phyloP scores from a whole-genome alignment of 495 filamentous ascomycete species.

The Aspergillus carlsbadensis region DNA sequence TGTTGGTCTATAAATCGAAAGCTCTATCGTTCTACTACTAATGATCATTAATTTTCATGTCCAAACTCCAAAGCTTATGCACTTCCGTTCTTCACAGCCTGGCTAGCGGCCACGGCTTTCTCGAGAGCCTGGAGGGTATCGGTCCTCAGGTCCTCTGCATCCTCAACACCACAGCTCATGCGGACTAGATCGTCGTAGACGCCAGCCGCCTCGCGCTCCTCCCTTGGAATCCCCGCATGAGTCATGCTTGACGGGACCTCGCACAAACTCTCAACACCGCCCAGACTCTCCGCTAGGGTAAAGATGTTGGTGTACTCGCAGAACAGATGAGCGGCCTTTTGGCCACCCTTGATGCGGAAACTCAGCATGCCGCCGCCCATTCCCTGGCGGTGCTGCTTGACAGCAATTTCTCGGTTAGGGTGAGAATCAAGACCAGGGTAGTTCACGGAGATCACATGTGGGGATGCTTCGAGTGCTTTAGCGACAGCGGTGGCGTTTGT shows the following conservation, averaged over 20 bases:
- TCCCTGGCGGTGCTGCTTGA: constrained; percentile 89
- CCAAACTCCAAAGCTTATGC: constrained; percentile 11
- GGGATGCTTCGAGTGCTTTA: constrained; percentile 71
- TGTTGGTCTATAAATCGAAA: constrained; percentile 16
- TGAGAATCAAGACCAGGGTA: constrained; percentile 91
- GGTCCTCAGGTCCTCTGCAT: constrained; percentile 74
- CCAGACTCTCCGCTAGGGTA: constrained; percentile 89
- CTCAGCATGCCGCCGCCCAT: constrained; percentile 97
- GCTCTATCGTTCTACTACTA: constrained; percentile 16
- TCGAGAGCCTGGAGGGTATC: constrained; percentile 88
- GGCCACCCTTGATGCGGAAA: constrained; percentile 91
- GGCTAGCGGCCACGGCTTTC: constrained; percentile 54
- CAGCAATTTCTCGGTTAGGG: constrained; percentile 77
- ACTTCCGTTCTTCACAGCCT: constrained; percentile 23
- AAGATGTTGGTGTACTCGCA: constrained; percentile 88
- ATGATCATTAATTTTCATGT: neutral
- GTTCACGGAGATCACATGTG: constrained; percentile 83
- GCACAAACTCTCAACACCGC: constrained; percentile 87
- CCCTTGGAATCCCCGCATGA: constrained; percentile 88
- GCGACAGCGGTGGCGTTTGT: constrained; percentile 81
- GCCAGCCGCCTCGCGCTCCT: constrained; percentile 84
- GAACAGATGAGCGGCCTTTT: constrained; percentile 83
- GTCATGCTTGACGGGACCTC: constrained; percentile 96
- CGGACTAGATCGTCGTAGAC: constrained; percentile 98
- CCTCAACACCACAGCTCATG: constrained; percentile 91